A percentile compares a stretch with the other conserved stretches of the same genome.
Evolutionary conservation across 2,329 filamentous ascomycete genomes (phyloP).

Genomic region (Coniochaeta sp.): DNA sequence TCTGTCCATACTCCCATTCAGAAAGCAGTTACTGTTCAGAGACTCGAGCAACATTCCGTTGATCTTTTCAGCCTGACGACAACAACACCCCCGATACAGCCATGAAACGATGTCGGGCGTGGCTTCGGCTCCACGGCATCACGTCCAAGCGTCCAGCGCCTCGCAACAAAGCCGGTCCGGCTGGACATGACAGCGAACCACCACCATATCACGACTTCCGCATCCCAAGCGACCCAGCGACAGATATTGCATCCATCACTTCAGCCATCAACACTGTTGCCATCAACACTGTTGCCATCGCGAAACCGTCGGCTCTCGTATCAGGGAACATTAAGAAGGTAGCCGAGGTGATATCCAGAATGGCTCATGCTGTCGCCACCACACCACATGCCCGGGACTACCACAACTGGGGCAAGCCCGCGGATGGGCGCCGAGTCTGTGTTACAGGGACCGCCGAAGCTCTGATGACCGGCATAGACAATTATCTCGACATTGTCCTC

Average conservation of each 20-base stretch:
- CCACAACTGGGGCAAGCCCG: background rate
- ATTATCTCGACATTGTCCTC: background rate
- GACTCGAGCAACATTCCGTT: background rate
- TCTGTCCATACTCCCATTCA: background rate
- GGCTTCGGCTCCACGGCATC: background rate
- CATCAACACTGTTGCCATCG: background rate
- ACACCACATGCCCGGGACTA: background rate
- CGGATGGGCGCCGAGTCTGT: background rate
- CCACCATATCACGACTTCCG: background rate
- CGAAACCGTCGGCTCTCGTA: background rate
- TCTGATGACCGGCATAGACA: background rate
- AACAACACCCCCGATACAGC: background rate
- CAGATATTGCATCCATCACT: background rate
- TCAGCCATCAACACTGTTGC: background rate
- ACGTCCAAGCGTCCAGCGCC: background rate
- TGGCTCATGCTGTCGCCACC: background rate
- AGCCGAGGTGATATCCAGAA: background rate
- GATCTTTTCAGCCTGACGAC: background rate
- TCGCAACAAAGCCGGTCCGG: background rate
- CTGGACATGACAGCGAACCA: background rate
- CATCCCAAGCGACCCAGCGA: background rate
- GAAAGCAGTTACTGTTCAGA: background rate
- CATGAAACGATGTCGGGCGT: background rate
- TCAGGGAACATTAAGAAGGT: background rate
- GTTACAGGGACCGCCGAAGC: background rate